Conservation (phyloP, 2,329 filamentous ascomycete genomes). For the Xylariaceae sp. region DNA sequence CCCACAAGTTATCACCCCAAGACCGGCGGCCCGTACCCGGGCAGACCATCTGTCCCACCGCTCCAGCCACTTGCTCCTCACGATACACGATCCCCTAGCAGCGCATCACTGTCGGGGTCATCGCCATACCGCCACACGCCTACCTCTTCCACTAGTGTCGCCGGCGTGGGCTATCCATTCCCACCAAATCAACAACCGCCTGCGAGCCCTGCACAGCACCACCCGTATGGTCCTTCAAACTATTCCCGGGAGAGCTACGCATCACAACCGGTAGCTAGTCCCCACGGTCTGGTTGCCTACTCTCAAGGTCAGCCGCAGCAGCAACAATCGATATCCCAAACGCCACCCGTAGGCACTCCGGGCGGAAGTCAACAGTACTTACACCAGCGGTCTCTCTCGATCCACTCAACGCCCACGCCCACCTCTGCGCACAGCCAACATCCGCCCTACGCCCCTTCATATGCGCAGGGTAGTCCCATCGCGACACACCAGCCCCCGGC, state of each 20-base stretch:
- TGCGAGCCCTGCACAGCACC: conserved; percentile 27
- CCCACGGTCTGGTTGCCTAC: conserved; percentile 34
- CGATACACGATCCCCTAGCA: conserved; percentile 48
- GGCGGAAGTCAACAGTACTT: conserved; percentile 35
- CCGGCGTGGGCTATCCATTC: conserved; percentile 46
- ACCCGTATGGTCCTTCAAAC: conserved; percentile 44
- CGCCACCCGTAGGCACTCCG: conserved; percentile 44
- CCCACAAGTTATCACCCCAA: conserved; percentile 32
- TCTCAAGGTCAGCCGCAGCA: conserved; percentile 34
- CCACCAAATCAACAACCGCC: conserved; percentile 38
- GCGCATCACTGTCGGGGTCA: conserved; percentile 39
- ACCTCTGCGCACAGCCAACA: conserved; percentile 57
- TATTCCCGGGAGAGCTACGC: conserved; percentile 42
- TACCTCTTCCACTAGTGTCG: conserved; percentile 39
- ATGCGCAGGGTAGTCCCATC: conserved; percentile 50
- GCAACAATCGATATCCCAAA: conserved; percentile 39
- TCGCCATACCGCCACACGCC: conserved; percentile 49
- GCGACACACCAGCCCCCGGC: conserved; percentile 39
- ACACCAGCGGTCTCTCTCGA: conserved; percentile 50
- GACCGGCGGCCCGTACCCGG: conserved; percentile 38
- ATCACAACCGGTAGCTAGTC: conserved; percentile 35
- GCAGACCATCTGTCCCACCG: conserved; percentile 32
- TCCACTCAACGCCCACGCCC: conserved; percentile 56
- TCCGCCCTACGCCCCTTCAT: conserved; percentile 44
- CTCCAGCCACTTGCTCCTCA: conserved; percentile 43